Conservation (phyloP, 306 rosid genomes). For the Prunus armeniaca region DNA sequence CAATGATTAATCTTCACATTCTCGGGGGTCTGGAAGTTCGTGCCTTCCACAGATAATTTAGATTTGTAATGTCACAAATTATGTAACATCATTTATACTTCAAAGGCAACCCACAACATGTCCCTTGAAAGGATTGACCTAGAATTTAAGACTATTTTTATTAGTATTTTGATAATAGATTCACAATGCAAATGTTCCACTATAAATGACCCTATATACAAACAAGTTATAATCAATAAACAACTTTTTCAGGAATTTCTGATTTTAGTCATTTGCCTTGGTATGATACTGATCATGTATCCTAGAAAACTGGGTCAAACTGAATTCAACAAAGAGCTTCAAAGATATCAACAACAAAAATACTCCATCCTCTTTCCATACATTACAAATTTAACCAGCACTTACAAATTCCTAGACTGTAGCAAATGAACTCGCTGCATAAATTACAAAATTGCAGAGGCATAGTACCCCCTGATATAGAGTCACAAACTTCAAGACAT, state of each 20-base stretch:
- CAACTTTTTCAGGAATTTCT: neutral
- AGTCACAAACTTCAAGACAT: neutral
- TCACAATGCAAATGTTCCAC: neutral
- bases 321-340: neutral
- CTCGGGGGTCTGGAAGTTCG: slow-evolving; percentile 67
- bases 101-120: no score
- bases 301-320: neutral
- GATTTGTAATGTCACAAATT: neutral
- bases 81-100: neutral
- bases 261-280: neutral
- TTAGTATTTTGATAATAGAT: no score
- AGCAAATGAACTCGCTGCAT: neutral
- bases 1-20: slow-evolving; percentile 77
- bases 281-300: no score
- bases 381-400: neutral
- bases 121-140: no score
- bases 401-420: neutral
- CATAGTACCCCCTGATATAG: neutral
- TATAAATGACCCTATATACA: neutral
- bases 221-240: neutral
- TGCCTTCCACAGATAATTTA: slow-evolving; percentile 42
- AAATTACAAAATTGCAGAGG: slow-evolving; percentile 5
- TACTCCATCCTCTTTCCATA: neutral
- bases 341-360: neutral
- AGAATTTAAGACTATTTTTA: no score